Evolutionary conservation across 345 rosid genomes (phyloP).

Genomic region (Clarkia xantiana): DNA sequence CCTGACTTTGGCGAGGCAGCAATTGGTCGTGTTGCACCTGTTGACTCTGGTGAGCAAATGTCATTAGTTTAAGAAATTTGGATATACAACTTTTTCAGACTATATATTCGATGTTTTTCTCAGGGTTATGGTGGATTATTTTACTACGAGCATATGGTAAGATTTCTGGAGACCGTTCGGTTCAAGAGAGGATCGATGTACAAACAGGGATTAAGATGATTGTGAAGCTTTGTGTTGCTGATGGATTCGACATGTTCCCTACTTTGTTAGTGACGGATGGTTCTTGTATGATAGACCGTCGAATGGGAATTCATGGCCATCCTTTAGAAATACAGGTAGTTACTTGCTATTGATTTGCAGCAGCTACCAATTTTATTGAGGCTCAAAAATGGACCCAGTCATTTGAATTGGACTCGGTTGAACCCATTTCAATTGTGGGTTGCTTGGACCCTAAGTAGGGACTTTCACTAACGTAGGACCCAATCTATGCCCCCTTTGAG

Average conservation of each 20-base stretch:
- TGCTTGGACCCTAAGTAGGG: too few species aligned
- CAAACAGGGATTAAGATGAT: constrained; percentile 93
- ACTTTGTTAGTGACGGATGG: constrained; percentile 86
- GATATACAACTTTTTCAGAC: background rate
- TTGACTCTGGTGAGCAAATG: constrained; percentile 53
- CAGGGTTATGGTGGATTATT: constrained; percentile 97
- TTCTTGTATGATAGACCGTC: constrained; percentile 90
- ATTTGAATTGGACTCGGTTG: too few species aligned
- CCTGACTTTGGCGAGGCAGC: constrained; percentile 95
- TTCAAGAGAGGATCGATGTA: constrained; percentile 79
- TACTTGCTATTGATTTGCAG: too few species aligned
- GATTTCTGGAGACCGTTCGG: constrained; percentile 67
- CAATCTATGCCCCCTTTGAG: too few species aligned
- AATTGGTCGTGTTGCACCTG: constrained; percentile 90
- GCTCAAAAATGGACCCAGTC: too few species aligned
- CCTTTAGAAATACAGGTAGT: constrained; percentile 83
- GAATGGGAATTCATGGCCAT: constrained; percentile 94
- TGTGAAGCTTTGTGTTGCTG: constrained; percentile 58
- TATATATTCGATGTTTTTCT: constrained; percentile 5
- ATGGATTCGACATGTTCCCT: constrained; percentile 90
- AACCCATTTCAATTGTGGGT: too few species aligned
- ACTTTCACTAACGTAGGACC: too few species aligned
- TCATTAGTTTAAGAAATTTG: background rate
- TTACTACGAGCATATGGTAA: constrained; percentile 82
- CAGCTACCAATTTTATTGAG: too few species aligned